Conservation (phyloP, 768 basidiomycete genomes). For the Hebeloma cylindrosporum region DNA sequence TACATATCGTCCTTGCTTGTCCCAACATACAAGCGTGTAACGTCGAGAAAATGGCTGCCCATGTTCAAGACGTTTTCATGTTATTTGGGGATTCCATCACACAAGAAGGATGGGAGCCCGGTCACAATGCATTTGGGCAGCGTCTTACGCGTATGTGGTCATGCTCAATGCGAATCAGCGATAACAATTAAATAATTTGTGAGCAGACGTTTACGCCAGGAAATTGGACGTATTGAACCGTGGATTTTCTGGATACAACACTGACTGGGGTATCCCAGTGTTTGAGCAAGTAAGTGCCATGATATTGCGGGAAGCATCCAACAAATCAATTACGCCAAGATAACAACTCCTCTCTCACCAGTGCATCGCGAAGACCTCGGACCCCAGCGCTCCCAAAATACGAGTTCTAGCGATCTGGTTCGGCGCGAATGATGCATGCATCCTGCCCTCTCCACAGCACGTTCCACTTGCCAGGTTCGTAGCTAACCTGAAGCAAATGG, state of each 20-base stretch:
- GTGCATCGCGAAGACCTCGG: conserved; percentile 57
- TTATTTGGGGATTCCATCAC: conserved; percentile 86
- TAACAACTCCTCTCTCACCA: conserved; percentile 25
- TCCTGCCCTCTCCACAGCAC: conserved; percentile 66
- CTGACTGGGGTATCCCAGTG: conserved; percentile 80
- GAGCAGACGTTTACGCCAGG: conserved; percentile 69
- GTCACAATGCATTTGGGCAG: conserved; percentile 60
- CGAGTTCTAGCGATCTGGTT: conserved; percentile 86
- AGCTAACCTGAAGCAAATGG: conserved; percentile 61
- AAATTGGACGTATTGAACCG: conserved; percentile 87
- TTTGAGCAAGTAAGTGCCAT: conserved; percentile 65
- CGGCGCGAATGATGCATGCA: conserved; percentile 84
- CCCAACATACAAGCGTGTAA: background rate
- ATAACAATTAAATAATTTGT: conserved; percentile 2
- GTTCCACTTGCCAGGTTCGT: conserved; percentile 69
- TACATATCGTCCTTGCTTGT: background rate
- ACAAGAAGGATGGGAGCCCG: conserved; percentile 58
- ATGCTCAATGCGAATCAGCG: background rate
- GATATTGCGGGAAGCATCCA: background rate
- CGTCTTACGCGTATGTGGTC: conserved; percentile 58
- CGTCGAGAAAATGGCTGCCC: conserved; percentile 47
- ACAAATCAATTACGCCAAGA: too few relatives aligned
- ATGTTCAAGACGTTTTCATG: conserved; percentile 64
- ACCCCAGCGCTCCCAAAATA: conserved; percentile 54
- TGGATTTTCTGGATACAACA: conserved; percentile 83